Percentiles rank a stretch among this genome's conserved stretches.
These are phyloP conservation scores for Cyberlindnera nakhonratchasimensis DNA, from an alignment of 805 yeast species.

Conservation along the genomic window DNA sequence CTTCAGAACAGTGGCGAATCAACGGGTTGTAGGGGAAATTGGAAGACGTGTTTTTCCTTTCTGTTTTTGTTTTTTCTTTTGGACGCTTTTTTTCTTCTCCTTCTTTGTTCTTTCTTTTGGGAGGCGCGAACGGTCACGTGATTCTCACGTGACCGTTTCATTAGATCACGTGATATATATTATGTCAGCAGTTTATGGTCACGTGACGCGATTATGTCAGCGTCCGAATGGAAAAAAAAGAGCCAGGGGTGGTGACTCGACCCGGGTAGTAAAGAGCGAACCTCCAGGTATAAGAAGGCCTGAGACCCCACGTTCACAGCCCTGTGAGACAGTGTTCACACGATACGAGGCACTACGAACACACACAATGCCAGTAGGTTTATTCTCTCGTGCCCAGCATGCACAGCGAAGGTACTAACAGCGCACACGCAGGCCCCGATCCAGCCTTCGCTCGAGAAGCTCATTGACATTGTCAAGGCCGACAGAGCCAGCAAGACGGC, in stretches of 20 bases:
- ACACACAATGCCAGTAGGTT: constrained; percentile 3
- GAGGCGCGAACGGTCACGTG: constrained; percentile 8
- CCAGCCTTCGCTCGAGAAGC: constrained; percentile 50
- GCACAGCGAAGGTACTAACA: background rate
- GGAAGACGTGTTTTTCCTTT: no score
- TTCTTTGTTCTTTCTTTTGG: constrained; percentile 8
- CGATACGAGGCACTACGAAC: no score
- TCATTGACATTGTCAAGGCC: constrained; percentile 37
- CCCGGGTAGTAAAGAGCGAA: no score
- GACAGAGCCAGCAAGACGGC: constrained; percentile 30
- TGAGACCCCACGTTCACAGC: no score
- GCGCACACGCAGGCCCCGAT: constrained; percentile 25
- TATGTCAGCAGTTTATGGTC: no score
- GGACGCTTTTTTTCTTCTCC: background rate
- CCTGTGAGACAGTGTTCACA: no score
- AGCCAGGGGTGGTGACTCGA: no score
- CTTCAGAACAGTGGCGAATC: no score
- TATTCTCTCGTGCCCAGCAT: background rate
- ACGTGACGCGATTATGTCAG: background rate
- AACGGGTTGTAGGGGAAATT: no score
- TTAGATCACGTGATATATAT: background rate
- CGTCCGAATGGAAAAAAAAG: no score
- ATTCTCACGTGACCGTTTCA: constrained; percentile 4
- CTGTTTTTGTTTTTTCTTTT: constrained; percentile 10
- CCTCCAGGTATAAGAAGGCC: no score